Evolutionary conservation across 2,329 filamentous ascomycete genomes (phyloP).

Genomic region (Aureobasidium sp.): DNA sequence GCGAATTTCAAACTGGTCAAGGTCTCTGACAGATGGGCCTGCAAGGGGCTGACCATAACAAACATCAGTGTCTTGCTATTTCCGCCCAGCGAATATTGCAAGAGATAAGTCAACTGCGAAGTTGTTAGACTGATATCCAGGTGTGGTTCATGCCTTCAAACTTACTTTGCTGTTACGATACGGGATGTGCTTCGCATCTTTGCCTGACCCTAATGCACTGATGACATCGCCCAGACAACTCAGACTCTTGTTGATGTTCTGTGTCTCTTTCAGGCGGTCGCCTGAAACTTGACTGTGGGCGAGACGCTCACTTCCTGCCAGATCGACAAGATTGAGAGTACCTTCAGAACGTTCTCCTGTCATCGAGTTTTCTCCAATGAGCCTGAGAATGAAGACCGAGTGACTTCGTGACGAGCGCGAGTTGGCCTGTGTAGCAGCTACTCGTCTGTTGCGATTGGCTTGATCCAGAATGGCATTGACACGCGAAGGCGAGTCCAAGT

Average conservation of each 20-base stretch:
- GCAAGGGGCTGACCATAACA: slow-evolving; percentile 91
- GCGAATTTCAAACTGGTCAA: slow-evolving; percentile 93
- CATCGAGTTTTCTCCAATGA: slow-evolving; percentile 59
- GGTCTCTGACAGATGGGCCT: slow-evolving; percentile 86
- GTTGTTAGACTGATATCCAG: neutral
- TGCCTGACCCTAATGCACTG: slow-evolving; percentile 78
- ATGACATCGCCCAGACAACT: slow-evolving; percentile 93
- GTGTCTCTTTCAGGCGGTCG: slow-evolving; percentile 83
- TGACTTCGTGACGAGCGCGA: slow-evolving; percentile 90
- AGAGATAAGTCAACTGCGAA: slow-evolving; percentile 71
- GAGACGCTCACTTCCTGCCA: slow-evolving; percentile 86
- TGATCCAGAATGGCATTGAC: slow-evolving; percentile 73
- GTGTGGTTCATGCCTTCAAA: neutral
- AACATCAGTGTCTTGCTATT: slow-evolving; percentile 97
- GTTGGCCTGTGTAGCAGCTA: slow-evolving; percentile 96
- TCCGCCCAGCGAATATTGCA: slow-evolving; percentile 90
- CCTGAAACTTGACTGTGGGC: slow-evolving; percentile 83
- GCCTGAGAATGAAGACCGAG: slow-evolving; percentile 84
- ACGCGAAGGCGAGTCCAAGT: slow-evolving; percentile 69
- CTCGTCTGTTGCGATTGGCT: slow-evolving; percentile 79
- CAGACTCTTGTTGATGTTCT: slow-evolving; percentile 94
- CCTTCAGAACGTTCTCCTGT: slow-evolving; percentile 84
- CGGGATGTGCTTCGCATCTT: slow-evolving; percentile 67
- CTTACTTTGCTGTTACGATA: slow-evolving; percentile 88
- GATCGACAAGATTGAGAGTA: slow-evolving; percentile 88